Conservation (phyloP, 2,329 filamentous ascomycete species). For the Aotearoamyces nothofagi region DNA sequence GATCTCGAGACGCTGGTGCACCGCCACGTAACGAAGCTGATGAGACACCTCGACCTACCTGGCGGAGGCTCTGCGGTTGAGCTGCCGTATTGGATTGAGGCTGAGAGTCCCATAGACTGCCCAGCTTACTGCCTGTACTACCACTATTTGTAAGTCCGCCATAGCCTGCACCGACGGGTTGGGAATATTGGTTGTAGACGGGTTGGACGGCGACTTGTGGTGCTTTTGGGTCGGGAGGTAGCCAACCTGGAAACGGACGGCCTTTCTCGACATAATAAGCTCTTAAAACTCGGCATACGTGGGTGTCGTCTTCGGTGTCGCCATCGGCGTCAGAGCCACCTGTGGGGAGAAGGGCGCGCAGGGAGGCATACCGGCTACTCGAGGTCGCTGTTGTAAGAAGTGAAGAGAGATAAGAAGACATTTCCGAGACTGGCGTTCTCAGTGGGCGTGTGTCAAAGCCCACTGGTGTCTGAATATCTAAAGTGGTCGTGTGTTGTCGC, state of each 20-base stretch:
- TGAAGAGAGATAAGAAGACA: conserved; percentile 74
- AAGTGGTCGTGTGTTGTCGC: too few relatives aligned
- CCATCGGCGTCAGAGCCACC: conserved; percentile 50
- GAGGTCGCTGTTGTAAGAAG: conserved; percentile 50
- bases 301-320: conserved; percentile 77
- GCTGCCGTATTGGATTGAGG: conserved; percentile 8
- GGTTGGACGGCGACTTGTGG: conserved; percentile 27
- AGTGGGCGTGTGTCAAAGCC: too few relatives aligned
- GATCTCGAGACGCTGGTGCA: too few relatives aligned
- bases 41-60: conserved; percentile 5
- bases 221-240: conserved; percentile 77
- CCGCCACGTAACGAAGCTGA: neutral
- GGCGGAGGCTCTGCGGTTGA: conserved; percentile 21
- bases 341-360: conserved; percentile 55
- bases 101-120: conserved; percentile 41
- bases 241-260: conserved; percentile 68
- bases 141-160: conserved; percentile 26
- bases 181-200: conserved; percentile 33
- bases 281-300: conserved; percentile 85
- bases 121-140: conserved; percentile 25
- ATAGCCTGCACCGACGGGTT: conserved; percentile 37
- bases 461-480: too few relatives aligned
- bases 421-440: too few relatives aligned
- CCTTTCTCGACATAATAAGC: conserved; percentile 88
- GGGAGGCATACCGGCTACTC: conserved; percentile 42